Evolutionary conservation across 768 basidiomycete species (phyloP), one percentile per base, ranked within the genome.

Genomic region (Suillus sp.): DNA sequence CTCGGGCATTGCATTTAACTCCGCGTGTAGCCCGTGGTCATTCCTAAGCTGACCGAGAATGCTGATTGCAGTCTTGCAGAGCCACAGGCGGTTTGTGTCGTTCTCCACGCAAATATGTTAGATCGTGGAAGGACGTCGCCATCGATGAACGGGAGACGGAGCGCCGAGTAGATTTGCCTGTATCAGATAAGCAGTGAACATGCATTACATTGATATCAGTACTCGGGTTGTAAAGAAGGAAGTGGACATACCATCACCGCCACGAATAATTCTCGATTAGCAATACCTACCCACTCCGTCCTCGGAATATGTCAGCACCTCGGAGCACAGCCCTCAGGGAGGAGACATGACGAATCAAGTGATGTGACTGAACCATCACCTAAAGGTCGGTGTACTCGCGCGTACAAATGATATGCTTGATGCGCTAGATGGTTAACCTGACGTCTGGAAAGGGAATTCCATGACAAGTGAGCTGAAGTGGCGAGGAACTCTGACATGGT

Each of bases 21-120:
- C 69, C 25, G 67, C 66, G 13, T 74, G 47, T 50, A 75, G 75
- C 18, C 78, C 78, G 25, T 30, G 47, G 18, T 65, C 59, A 54
- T 57, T 9, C 61, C 62, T 0, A 22, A 61, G 43, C 37, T 61
- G 62, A 9, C 10, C 54, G 25, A 59, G 5, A 37, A 71, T 66
- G 0, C 75, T 76, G 13, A 81, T 69, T 1, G 88, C 92, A 1
- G 84, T 88, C 6, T 72, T 72, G 59, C 94, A 86, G 58, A 97
- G 82, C 96, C 96, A 98, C 67, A 84, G 80, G 22, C 95, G 87
- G 72, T 97, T 95, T 3, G 78, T 83, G 70, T 97, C 95, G 90
- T 27, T 79, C 75, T 0, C 94, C 94, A 1, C 77, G 71, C 5
- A 86, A 77, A 95, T 45, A 96, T 84, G 74, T 96, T 96, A 14